A percentile compares a stretch with the other conserved stretches of the same genome.
Evolutionary conservation across 192 early-diverging fungal species (phyloP).

Genomic region (Lobulomyces angularis): DNA sequence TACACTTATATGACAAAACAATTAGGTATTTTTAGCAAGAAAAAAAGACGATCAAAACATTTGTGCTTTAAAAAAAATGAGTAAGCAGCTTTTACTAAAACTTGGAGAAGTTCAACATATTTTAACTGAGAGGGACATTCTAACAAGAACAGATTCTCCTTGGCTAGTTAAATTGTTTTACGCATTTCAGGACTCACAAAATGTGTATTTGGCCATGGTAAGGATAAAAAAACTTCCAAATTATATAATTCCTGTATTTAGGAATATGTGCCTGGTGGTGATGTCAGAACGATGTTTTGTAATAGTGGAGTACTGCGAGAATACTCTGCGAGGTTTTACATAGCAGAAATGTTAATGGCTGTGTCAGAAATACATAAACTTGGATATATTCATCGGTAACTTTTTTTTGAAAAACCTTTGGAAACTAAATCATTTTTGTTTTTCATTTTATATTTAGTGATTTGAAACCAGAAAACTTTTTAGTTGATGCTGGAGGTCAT

Average conservation of each 20-base stretch:
- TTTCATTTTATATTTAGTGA: constrained; percentile 16
- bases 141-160: constrained; percentile 47
- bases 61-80: constrained; percentile 68
- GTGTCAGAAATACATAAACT: constrained; percentile 71
- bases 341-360: constrained; percentile 73
- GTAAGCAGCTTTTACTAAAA: constrained; percentile 47
- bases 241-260: constrained; percentile 2
- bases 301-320: constrained; percentile 60
- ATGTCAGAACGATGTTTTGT: constrained; percentile 65
- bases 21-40: constrained; percentile 48
- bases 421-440: background rate
- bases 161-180: constrained; percentile 89
- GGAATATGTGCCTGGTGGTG: constrained; percentile 57
- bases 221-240: constrained; percentile 14
- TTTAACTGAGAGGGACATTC: constrained; percentile 63
- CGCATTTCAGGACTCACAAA: constrained; percentile 68
- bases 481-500: constrained; percentile 42
- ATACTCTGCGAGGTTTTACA: constrained; percentile 69
- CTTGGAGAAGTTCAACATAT: constrained; percentile 59
- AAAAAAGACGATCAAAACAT: constrained; percentile 59
- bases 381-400: constrained; percentile 73
- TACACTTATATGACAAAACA: background rate
- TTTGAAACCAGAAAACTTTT: constrained; percentile 44
- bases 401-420: background rate
- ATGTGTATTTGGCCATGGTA: constrained; percentile 65